Conservation (phyloP, 1,284 basidiomycete genomes). For the Coniferiporia sulphurascens region DNA sequence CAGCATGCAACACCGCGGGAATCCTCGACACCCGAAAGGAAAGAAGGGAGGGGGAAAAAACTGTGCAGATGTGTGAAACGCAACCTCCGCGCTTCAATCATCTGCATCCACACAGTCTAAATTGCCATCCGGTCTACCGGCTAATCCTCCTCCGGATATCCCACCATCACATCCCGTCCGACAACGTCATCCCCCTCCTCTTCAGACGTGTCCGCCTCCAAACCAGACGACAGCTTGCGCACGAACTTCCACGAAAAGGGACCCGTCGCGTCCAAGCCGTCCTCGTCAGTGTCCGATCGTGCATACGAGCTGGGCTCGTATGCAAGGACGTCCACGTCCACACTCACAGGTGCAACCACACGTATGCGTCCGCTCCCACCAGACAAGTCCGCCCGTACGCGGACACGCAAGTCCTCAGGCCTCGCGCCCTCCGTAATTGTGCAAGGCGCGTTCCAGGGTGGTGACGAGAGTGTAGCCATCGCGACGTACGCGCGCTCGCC, state of each 20-base stretch:
- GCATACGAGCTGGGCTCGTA: neutral
- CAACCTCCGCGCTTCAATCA: no score
- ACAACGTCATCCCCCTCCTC: constrained; percentile 21
- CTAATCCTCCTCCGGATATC: no score
- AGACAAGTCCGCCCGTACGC: neutral
- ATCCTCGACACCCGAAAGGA: no score
- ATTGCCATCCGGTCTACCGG: no score
- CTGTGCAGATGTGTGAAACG: no score
- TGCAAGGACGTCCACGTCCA: neutral
- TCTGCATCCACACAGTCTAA: no score
- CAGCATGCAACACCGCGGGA: no score
- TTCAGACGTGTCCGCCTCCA: neutral
- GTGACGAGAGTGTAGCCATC: neutral
- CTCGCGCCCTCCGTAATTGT: neutral
- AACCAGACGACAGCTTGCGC: neutral
- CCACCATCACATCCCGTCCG: no score
- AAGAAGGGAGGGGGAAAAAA: no score
- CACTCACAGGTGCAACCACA: neutral
- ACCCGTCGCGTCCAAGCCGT: neutral
- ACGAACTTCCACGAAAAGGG: neutral
- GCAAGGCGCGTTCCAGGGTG: no score
- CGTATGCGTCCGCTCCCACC: neutral
- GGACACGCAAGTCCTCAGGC: neutral
- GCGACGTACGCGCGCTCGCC: neutral
- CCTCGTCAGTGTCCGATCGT: neutral